Evolutionary conservation across 208 protist genomes (phyloP), one percentile per base, ranked within the genome.

Genomic region (Balamuthia mandrillaris): DNA sequence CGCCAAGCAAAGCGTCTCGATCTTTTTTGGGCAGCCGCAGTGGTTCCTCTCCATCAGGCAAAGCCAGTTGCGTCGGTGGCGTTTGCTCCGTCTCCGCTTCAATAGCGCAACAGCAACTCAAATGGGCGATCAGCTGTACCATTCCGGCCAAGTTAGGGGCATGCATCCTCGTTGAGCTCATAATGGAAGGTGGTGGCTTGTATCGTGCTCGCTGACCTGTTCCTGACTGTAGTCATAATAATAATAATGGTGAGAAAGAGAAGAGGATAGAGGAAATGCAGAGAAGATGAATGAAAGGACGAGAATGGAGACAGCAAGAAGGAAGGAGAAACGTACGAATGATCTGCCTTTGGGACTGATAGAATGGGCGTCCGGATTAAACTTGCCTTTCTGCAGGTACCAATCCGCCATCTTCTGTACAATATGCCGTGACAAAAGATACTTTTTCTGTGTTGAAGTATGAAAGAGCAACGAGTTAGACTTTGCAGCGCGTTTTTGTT

Each of bases 51-150:
- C 47, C 3, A 31, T 74, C 72, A 39, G 54, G n/a, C n/a, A n/a
- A n/a, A n/a, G n/a, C n/a, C n/a, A n/a, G 61, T 39, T 81, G 72
- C n/a, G 72, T 81, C 3, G 72, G 72, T n/a, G 72, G 72, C 33
- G 41, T 1, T 3, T 42, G 16, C 37, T 33, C 72, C 72, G 54
- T 81, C 37, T 81, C 72, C 24, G 54, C 61, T 24, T n/a, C 3
- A 3, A 51, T 14, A 51, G 54, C 37, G 24, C 35, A 49, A 27
- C 61, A 35, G 72, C 72, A 51, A 1, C 29, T 33, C 27, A 81
- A 31, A 31, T 63, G 47, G 72, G 72, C 72, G 31, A 81, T 81
- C 24, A 39, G 37, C 49, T 81, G 49, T 51, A 61, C 72, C 12
- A 81, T 24, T 1, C 72, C 72, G 9, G 72, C 2, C 29, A 81